Conservation (phyloP, 192 early-diverging fungal genomes). For the Umbelopsis sp. region DNA sequence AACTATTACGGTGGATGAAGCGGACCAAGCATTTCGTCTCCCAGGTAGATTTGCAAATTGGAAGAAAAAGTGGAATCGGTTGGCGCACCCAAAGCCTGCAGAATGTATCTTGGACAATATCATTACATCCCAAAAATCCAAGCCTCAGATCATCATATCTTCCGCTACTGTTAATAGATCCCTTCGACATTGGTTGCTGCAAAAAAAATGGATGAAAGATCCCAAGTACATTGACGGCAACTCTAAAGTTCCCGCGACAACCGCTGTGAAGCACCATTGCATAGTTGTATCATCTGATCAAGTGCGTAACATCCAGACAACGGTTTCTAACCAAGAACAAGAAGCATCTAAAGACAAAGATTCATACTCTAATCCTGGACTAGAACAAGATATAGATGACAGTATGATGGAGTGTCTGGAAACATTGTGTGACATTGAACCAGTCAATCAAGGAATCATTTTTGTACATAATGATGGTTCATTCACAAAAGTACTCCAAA, state of each 20-base stretch:
- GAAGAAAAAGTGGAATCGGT: constrained; percentile 37
- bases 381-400: constrained; percentile 44
- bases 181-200: constrained; percentile 53
- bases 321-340: constrained; percentile 1
- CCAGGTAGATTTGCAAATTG: constrained; percentile 51
- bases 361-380: constrained; percentile 27
- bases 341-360: not conserved
- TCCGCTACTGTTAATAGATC: constrained; percentile 76
- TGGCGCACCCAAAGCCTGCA: constrained; percentile 48
- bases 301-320: constrained; percentile 44
- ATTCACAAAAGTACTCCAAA: constrained; percentile 14
- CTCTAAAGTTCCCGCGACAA: constrained; percentile 36
- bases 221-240: constrained; percentile 64
- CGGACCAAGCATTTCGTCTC: constrained; percentile 53
- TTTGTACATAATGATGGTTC: constrained; percentile 41
- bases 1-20: constrained; percentile 53
- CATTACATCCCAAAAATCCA: not conserved
- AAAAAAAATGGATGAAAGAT: constrained; percentile 52
- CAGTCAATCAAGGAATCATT: constrained; percentile 44
- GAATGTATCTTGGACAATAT: constrained; percentile 30
- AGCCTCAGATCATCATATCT: constrained; percentile 58
- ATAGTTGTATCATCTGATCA: constrained; percentile 44
- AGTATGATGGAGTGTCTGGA: constrained; percentile 51
- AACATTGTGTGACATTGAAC: constrained; percentile 44
- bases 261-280: constrained; percentile 54